Conservation (phyloP, 2,329 filamentous ascomycete genomes). For the Epichloe amarillans region DNA sequence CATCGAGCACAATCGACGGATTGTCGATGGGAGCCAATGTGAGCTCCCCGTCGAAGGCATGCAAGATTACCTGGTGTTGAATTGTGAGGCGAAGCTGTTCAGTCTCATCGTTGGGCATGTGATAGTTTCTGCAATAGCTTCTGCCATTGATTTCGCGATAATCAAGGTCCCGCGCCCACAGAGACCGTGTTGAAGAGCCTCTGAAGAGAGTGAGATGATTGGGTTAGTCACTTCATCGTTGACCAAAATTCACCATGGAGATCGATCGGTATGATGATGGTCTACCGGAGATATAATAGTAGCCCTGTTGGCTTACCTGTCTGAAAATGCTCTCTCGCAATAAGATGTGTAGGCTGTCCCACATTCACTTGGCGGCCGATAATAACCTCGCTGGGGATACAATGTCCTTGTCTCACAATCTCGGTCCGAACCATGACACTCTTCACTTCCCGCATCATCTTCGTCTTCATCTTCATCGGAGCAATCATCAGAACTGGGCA, state of each 20-base stretch:
- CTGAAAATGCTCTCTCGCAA: slow-evolving; percentile 16
- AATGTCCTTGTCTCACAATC: slow-evolving; percentile 28
- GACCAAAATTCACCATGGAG: too few relatives aligned
- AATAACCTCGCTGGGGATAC: slow-evolving; percentile 29
- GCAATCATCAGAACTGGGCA: slow-evolving; percentile 6
- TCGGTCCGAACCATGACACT: slow-evolving; percentile 15
- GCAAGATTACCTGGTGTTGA: slow-evolving; percentile 49
- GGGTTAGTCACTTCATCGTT: not conserved
- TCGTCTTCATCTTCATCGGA: slow-evolving; percentile 8
- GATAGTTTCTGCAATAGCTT: slow-evolving; percentile 48
- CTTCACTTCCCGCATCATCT: slow-evolving; percentile 2
- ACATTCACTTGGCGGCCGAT: slow-evolving; percentile 20
- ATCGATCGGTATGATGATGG: too few relatives aligned
- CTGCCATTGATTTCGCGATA: slow-evolving; percentile 48
- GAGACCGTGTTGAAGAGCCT: slow-evolving; percentile 32
- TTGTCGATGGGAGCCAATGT: slow-evolving; percentile 29
- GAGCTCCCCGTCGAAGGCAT: slow-evolving; percentile 31
- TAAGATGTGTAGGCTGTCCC: slow-evolving; percentile 21
- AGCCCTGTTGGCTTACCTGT: slow-evolving; percentile 24
- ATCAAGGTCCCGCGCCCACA: slow-evolving; percentile 38
- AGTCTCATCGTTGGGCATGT: slow-evolving; percentile 52
- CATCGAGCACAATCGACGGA: slow-evolving; percentile 35
- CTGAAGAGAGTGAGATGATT: slow-evolving; percentile 10
- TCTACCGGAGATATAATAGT: too few relatives aligned
- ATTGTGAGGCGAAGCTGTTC: slow-evolving; percentile 51